Percentiles rank a stretch among this genome's conserved stretches.
These are phyloP conservation scores for Corinectria fuckeliana DNA, from an alignment of 2,329 filamentous ascomycete species.

Conservation along the genomic window DNA sequence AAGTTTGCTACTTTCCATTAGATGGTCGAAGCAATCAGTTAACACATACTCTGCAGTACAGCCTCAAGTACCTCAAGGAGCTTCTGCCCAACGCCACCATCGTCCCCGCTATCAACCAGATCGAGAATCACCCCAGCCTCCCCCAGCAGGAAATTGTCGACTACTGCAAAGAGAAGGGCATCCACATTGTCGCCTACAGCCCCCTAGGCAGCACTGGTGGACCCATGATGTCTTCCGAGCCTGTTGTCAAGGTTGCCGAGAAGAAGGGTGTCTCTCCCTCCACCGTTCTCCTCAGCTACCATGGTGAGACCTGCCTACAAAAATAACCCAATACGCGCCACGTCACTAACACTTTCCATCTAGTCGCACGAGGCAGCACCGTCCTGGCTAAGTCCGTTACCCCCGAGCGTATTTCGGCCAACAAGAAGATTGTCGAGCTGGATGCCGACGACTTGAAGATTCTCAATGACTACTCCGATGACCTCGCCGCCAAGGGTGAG, in stretches of 20 bases:
- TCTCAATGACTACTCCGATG: constrained; percentile 61
- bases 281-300: constrained; percentile 73
- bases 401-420: constrained; percentile 71
- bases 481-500: constrained; percentile 57
- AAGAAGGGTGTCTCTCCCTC: constrained; percentile 67
- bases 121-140: constrained; percentile 75
- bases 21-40: background rate
- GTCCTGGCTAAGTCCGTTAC: constrained; percentile 78
- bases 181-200: constrained; percentile 76
- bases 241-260: constrained; percentile 68
- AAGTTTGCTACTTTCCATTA: constrained; percentile 21
- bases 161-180: constrained; percentile 70
- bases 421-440: constrained; percentile 70
- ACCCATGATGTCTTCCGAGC: constrained; percentile 68
- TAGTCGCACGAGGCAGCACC: constrained; percentile 71
- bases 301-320: constrained; percentile 57
- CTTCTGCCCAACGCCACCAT: constrained; percentile 59
- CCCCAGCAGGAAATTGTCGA: constrained; percentile 76
- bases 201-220: constrained; percentile 70
- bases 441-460: constrained; percentile 68
- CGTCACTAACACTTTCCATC: constrained; percentile 21
- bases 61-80: constrained; percentile 61
- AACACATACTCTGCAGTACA: constrained; percentile 50
- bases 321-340: background rate
- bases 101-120: constrained; percentile 72